Conservation (phyloP, 179 eudicot genomes). For the Beta corolliflora region DNA sequence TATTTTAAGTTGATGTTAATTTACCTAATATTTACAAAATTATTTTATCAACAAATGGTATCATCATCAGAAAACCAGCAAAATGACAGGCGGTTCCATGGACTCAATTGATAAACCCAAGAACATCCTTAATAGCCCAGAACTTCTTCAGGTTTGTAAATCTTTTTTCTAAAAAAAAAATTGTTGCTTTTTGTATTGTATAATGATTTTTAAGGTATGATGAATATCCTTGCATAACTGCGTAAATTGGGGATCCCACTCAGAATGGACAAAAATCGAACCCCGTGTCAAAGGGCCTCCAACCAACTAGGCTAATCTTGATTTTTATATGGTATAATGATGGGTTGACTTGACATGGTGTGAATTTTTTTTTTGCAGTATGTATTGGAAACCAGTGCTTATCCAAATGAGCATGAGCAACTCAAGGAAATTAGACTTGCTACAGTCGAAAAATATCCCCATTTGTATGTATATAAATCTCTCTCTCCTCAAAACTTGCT, state of each 20-base stretch:
- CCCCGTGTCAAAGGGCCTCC: too few relatives aligned
- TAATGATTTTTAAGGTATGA: too few relatives aligned
- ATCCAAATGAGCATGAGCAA: constrained; percentile 41
- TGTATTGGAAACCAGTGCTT: constrained; percentile 35
- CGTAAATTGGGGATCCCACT: too few relatives aligned
- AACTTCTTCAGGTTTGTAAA: constrained; percentile 12
- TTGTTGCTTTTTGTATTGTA: too few relatives aligned
- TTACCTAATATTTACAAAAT: too few relatives aligned
- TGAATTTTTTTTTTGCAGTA: constrained; percentile 22
- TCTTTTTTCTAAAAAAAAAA: neutral
- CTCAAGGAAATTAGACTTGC: constrained; percentile 38
- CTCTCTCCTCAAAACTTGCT: too few relatives aligned
- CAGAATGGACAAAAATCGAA: too few relatives aligned
- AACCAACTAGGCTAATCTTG: neutral
- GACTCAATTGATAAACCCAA: constrained; percentile 4
- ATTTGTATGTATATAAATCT: neutral
- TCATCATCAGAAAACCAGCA: neutral
- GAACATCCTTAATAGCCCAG: constrained; percentile 11
- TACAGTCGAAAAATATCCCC: constrained; percentile 26
- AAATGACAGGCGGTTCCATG: neutral
- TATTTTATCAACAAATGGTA: neutral
- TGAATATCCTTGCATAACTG: too few relatives aligned
- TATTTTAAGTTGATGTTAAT: too few relatives aligned
- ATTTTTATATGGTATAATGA: neutral
- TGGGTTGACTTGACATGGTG: neutral